Conservation (phyloP, 2,329 filamentous ascomycete genomes). For the Furcasterigmium sp. region DNA sequence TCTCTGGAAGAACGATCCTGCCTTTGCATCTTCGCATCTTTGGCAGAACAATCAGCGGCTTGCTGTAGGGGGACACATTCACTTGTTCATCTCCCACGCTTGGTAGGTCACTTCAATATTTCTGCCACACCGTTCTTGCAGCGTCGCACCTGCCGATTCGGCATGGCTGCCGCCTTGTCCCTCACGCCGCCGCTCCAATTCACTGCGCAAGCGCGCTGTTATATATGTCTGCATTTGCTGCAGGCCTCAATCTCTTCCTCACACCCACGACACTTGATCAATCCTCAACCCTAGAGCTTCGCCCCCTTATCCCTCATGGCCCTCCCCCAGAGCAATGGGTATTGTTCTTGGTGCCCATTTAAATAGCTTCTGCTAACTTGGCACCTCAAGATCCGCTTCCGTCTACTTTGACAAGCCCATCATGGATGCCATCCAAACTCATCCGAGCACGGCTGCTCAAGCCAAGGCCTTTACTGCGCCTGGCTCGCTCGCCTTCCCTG, state of each 20-base stretch:
- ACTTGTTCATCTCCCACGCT: conserved; percentile 91
- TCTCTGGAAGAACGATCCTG: conserved; percentile 8
- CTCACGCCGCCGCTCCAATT: neutral
- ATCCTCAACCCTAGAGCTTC: no score
- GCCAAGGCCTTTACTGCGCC: conserved; percentile 94
- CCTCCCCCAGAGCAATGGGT: no score
- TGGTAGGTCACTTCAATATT: conserved; percentile 42
- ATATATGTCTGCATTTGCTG: no score
- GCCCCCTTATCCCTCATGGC: no score
- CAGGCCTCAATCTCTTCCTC: no score
- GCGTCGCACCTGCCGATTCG: no score
- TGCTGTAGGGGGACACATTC: conserved; percentile 82
- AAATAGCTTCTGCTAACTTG: no score
- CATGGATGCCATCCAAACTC: conserved; percentile 84
- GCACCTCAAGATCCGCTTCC: conserved; percentile 19
- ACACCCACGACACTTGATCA: no score
- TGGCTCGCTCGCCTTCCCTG: conserved; percentile 87
- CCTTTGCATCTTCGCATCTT: conserved; percentile 5
- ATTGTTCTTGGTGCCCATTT: no score
- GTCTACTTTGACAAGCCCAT: conserved; percentile 23
- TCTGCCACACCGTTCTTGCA: conserved; percentile 6
- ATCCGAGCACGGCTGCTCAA: conserved; percentile 85
- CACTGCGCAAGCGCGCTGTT: no score
- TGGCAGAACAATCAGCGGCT: conserved; percentile 23
- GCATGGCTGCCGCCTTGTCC: no score